Evolutionary conservation across 2,329 filamentous ascomycete species (phyloP).

Genomic region (Diplodia intermedia): DNA sequence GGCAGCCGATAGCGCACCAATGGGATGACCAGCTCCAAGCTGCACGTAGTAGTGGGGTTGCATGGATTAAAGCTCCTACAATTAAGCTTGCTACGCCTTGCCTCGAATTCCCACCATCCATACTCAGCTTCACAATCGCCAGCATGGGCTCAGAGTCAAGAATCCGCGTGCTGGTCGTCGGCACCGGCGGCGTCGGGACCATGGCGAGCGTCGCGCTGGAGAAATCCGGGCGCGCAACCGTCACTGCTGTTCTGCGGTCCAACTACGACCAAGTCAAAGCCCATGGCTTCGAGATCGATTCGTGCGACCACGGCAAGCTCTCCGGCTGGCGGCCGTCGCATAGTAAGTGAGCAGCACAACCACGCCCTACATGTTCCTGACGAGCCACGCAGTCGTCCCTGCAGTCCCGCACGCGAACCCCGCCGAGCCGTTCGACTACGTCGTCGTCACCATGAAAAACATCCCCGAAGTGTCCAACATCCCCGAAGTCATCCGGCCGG

Average conservation of each 20-base stretch:
- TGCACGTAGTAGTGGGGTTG: no score
- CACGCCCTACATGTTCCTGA: background rate
- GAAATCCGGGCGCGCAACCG: background rate
- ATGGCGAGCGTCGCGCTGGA: background rate
- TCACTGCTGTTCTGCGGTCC: slow-evolving; percentile 2
- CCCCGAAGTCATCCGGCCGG: background rate
- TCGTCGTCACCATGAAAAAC: slow-evolving; percentile 1
- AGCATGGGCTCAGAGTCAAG: background rate
- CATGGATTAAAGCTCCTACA: no score
- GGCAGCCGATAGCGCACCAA: no score
- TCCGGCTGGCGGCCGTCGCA: background rate
- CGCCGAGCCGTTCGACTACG: background rate
- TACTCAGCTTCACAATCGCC: no score
- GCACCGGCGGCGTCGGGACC: background rate
- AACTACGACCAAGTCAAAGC: background rate
- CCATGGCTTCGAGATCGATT: background rate
- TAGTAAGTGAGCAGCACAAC: background rate
- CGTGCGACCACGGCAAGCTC: background rate
- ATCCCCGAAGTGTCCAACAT: slow-evolving; percentile 1
- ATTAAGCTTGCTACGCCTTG: no score
- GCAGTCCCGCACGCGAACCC: background rate
- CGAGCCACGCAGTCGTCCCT: background rate
- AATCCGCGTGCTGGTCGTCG: background rate
- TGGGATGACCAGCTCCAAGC: no score
- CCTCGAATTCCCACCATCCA: no score